Percentiles rank a stretch among this genome's conserved stretches.
Conservation (phyloP, 2,329 filamentous ascomycete species). For the Diaporthe sp. region DNA sequence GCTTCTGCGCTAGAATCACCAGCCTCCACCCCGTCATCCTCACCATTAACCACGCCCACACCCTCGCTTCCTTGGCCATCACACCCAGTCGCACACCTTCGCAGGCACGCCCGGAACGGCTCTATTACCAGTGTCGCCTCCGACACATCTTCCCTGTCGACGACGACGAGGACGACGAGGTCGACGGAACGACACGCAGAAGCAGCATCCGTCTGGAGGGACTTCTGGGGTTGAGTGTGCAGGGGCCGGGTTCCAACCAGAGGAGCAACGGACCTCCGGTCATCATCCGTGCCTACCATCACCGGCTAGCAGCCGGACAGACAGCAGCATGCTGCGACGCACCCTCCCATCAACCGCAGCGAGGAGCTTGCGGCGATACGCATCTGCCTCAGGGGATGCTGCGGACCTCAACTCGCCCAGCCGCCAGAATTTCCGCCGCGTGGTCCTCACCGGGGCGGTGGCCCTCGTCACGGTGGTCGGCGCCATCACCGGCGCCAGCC, state of each 20-base stretch:
- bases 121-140: slow-evolving; percentile 27
- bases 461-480: slow-evolving; percentile 45
- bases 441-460: slow-evolving; percentile 41
- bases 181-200: slow-evolving; percentile 29
- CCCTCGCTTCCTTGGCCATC: slow-evolving; percentile 2
- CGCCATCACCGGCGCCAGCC: slow-evolving; percentile 45
- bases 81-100: neutral
- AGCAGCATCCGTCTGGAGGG: slow-evolving; percentile 37
- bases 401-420: neutral
- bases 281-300: neutral
- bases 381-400: neutral
- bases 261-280: neutral
- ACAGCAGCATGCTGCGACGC: neutral
- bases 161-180: neutral
- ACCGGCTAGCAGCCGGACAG: neutral
- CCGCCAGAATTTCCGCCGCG: slow-evolving; percentile 37
- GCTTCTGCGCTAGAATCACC: slow-evolving; percentile 4
- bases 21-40: slow-evolving; percentile 22
- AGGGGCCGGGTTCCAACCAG: neutral
- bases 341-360: neutral
- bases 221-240: slow-evolving; percentile 38
- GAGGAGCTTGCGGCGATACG: slow-evolving; percentile 15
- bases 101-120: neutral
- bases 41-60: neutral
- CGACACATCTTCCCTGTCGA: slow-evolving; percentile 23